Evolutionary conservation across 2,329 filamentous ascomycete species (phyloP).

Genomic region (Cladophialophora immunda): DNA sequence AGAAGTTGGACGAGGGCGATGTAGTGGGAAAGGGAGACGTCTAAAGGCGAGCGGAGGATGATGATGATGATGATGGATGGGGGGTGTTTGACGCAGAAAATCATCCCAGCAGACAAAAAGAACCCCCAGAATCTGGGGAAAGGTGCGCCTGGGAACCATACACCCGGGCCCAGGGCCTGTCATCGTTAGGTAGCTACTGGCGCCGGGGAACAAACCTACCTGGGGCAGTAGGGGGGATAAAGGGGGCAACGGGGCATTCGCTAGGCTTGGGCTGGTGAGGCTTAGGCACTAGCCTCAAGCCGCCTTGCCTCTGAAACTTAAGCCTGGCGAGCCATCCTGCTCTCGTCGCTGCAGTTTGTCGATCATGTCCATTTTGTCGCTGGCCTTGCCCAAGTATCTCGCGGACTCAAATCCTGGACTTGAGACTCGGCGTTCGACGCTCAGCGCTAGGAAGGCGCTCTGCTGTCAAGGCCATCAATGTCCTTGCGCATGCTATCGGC

Average conservation of each 20-base stretch:
- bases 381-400: not conserved
- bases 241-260: not conserved
- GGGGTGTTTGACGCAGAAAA: not conserved
- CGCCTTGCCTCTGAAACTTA: not conserved
- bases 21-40: not conserved
- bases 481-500: not conserved
- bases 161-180: not conserved
- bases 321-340: too few species aligned
- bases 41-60: not conserved
- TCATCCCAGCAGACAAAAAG: not conserved
- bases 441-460: not conserved
- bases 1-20: not conserved
- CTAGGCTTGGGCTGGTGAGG: not conserved
- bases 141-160: not conserved
- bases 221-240: not conserved
- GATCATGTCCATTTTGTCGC: not conserved
- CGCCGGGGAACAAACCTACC: not conserved
- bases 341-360: not conserved
- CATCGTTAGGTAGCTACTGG: not conserved
- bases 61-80: not conserved
- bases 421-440: not conserved
- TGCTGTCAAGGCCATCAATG: not conserved
- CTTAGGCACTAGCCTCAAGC: not conserved
- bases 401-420: not conserved
- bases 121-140: slow-evolving; percentile 1